Percentiles rank a stretch among this genome's conserved stretches.
phyloP scores from a whole-genome alignment of 2,329 filamentous ascomycete genomes.

The Nothomitra cinnamomea region DNA sequence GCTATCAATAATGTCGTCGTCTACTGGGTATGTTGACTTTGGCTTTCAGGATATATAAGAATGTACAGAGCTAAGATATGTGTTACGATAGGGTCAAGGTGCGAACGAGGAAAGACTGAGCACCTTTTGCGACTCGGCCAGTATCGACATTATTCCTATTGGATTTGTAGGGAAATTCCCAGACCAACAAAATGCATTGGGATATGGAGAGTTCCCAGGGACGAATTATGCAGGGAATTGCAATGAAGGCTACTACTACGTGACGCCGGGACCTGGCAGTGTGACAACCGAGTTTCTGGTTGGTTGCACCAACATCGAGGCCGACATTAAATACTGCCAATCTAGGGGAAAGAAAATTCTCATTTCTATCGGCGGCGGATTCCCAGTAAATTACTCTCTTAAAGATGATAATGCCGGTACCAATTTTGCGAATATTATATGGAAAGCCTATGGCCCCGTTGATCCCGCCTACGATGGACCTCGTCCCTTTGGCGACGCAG shows the following conservation, averaged over 20 bases:
- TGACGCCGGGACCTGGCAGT: conserved; percentile 21
- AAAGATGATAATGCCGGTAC: conserved; percentile 22
- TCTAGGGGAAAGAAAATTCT: conserved; percentile 26
- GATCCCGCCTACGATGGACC: conserved; percentile 20
- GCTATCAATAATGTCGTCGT: conserved; percentile 32
- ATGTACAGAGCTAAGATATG: not conserved
- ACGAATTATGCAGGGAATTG: conserved; percentile 31
- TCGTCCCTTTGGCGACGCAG: conserved; percentile 29
- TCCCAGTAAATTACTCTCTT: conserved; percentile 25
- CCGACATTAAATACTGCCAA: conserved; percentile 26
- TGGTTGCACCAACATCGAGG: conserved; percentile 26
- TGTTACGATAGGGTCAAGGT: conserved; percentile 31
- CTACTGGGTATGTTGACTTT: conserved; percentile 28
- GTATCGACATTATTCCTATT: conserved; percentile 37
- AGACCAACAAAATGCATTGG: conserved; percentile 16
- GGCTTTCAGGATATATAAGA: conserved; percentile 9
- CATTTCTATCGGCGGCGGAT: conserved; percentile 31
- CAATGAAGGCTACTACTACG: conserved; percentile 32
- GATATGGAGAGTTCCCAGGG: conserved; percentile 28
- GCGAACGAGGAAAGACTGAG: conserved; percentile 28
- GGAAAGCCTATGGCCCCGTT: conserved; percentile 31
- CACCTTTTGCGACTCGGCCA: conserved; percentile 33
- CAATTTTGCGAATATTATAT: conserved; percentile 33
- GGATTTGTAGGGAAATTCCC: conserved; percentile 39
- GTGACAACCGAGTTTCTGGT: conserved; percentile 24